phyloP scores from a whole-genome alignment of 495 filamentous ascomycete species.

The Aspergillus asperescens region DNA sequence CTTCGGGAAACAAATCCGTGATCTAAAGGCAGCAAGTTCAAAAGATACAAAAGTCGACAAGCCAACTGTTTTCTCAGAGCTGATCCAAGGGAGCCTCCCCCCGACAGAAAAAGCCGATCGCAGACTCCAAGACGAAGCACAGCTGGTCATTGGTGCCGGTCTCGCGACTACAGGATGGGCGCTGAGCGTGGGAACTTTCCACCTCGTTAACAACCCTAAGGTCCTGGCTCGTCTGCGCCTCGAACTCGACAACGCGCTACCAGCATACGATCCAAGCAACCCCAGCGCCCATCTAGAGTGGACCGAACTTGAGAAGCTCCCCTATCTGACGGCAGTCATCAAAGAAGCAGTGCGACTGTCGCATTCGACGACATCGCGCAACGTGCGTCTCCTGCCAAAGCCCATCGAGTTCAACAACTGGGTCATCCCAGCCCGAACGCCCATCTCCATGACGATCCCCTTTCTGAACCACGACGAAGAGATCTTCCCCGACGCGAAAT shows the following conservation, averaged over 20 bases:
- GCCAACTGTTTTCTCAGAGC: not conserved
- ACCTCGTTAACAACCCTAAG: not conserved
- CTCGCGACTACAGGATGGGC: slow-evolving; percentile 4
- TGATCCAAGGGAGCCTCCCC: slow-evolving; percentile 1
- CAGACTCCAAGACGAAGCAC: slow-evolving; percentile 2
- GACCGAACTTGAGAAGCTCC: not conserved
- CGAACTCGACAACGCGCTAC: not conserved
- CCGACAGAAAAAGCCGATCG: not conserved
- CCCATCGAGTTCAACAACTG: not conserved
- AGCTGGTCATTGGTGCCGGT: not conserved
- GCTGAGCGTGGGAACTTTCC: slow-evolving; percentile 1
- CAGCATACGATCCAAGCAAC: not conserved
- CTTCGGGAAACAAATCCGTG: not conserved
- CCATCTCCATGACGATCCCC: not conserved
- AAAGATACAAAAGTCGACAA: not conserved
- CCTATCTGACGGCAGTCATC: slow-evolving; percentile 1
- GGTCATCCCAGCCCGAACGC: not conserved
- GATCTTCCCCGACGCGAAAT: not conserved
- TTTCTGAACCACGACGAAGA: slow-evolving; percentile 1
- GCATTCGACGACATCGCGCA: slow-evolving; percentile 1
- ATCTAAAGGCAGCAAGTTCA: not conserved
- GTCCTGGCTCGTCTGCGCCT: not conserved
- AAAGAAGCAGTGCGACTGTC: slow-evolving; percentile 2
- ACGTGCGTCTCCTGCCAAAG: slow-evolving; percentile 2
- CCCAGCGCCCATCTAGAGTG: not conserved